Evolutionary conservation across 2,329 filamentous ascomycete genomes (phyloP), one percentile per base, ranked within the genome.

Genomic region (Pseudopithomyces maydicus): DNA sequence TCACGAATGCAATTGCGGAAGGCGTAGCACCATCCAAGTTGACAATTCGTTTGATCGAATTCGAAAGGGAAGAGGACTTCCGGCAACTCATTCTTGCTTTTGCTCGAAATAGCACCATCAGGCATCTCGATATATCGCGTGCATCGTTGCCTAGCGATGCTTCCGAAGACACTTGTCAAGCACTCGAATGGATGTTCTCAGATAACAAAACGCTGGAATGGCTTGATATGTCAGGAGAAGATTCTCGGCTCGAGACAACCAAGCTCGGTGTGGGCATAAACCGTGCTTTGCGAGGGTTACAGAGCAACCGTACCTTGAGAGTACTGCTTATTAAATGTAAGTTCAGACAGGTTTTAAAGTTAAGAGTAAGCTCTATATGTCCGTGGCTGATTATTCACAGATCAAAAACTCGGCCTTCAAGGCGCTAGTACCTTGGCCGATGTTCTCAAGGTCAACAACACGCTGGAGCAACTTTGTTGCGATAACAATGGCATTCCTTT

Each of bases 401-500:
- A 88, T 69, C 88, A 91, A 74, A 88, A 85, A 61, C 81, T 91
- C 6, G 88, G 88, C 3, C 72, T 90, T 20, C 86, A 88, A 73
- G 88, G 88, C 32, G 88, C 88, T 3, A 89, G 85, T 66, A 89
- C 87, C 0, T 78, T 91, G 35, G 85, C 88, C 1, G 87, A 88
- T 17, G 88, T 91, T 15, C 76, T 91, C 35, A 85, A 88, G 65
- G 81, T 81, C 58, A 91, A 91, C 65, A 79, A 74, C 2, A 84
- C 83, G 1, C 76, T 91, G 5, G 80, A 82, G 23, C 85, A 90
- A 68, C 80, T 91, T 6, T 82, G 90, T 64, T 91, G 88, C 71
- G 88, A 89, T 59, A 86, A 89, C 71, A 91, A 91, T 67, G 85
- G 87, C 53, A 89, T 90, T 54, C 87, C 87, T 44, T 79, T 90